Evolutionary conservation across 371 early-diverging fungal species (phyloP).

Genomic region (Caulochytrium protostelioides): DNA sequence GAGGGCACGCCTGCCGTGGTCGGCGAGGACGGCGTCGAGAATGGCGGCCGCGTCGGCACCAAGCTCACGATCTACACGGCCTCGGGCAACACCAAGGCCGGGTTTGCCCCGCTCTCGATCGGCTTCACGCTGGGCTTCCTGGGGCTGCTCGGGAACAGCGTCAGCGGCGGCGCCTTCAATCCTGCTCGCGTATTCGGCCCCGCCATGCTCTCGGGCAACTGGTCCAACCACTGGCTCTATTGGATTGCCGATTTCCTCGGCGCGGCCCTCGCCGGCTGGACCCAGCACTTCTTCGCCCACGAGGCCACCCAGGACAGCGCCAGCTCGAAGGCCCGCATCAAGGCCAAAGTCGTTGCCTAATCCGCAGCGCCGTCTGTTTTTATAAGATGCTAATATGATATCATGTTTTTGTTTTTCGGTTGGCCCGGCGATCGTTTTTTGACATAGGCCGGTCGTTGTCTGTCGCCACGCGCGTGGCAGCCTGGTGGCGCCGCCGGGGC

Average conservation of each 20-base stretch:
- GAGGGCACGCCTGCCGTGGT: too few species aligned
- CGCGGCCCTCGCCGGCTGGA: conserved; percentile 33
- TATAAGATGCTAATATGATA: too few species aligned
- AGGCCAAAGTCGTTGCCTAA: too few species aligned
- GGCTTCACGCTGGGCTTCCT: conserved; percentile 45
- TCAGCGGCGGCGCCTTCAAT: conserved; percentile 51
- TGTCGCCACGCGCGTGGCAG: too few species aligned
- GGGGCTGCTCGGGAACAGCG: conserved; percentile 33
- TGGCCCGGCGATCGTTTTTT: neutral
- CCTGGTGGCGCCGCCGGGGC: too few species aligned
- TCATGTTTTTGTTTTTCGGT: neutral
- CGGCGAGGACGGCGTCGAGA: conserved; percentile 3
- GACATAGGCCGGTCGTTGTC: too few species aligned
- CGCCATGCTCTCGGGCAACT: conserved; percentile 30
- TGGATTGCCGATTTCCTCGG: conserved; percentile 36
- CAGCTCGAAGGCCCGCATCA: neutral
- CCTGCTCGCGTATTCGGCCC: conserved; percentile 42
- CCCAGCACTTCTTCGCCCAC: conserved; percentile 24
- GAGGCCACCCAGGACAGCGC: conserved; percentile 12
- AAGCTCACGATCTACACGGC: conserved; percentile 37
- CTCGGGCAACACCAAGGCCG: conserved; percentile 34
- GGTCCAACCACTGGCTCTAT: conserved; percentile 33
- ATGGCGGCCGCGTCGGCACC: conserved; percentile 9
- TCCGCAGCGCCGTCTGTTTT: too few species aligned
- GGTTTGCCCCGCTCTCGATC: conserved; percentile 36